phyloP scores from a whole-genome alignment of 371 early-diverging fungal species.

The Saksenaea oblongispora region DNA sequence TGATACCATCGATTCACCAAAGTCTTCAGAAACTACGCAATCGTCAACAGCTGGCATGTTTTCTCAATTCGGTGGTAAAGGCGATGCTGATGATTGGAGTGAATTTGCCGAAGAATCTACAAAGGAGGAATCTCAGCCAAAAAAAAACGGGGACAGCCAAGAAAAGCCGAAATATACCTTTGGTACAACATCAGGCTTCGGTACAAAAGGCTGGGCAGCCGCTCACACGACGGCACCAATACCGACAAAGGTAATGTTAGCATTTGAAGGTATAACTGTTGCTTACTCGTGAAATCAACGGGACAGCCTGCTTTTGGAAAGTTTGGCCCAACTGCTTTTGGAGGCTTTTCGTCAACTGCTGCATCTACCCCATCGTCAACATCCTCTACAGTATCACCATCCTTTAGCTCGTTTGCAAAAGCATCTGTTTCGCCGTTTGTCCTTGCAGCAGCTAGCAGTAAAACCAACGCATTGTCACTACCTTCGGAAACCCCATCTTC shows the following conservation, averaged over 20 bases:
- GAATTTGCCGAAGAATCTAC: slow-evolving; percentile 45
- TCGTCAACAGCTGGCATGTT: slow-evolving; percentile 6
- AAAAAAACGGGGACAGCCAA: background rate
- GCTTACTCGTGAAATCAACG: background rate
- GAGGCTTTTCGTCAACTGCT: slow-evolving; percentile 14
- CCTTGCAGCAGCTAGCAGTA: slow-evolving; percentile 29
- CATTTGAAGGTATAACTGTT: background rate
- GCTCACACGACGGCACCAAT: slow-evolving; percentile 32
- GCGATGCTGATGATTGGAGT: slow-evolving; percentile 40
- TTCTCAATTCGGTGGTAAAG: slow-evolving; percentile 35
- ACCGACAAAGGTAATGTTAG: slow-evolving; percentile 30
- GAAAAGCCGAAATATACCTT: slow-evolving; percentile 47
- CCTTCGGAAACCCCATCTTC: slow-evolving; percentile 7
- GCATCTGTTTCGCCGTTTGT: slow-evolving; percentile 44
- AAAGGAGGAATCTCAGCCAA: slow-evolving; percentile 13
- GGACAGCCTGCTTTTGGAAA: slow-evolving; percentile 31
- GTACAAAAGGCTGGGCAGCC: slow-evolving; percentile 44
- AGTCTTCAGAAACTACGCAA: background rate
- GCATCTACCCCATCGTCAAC: slow-evolving; percentile 8
- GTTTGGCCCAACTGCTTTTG: slow-evolving; percentile 26
- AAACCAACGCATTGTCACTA: slow-evolving; percentile 22
- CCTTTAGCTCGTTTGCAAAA: slow-evolving; percentile 45
- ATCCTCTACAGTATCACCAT: slow-evolving; percentile 2
- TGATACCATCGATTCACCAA: background rate
- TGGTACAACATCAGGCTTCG: slow-evolving; percentile 51